Percentiles rank a stretch among this genome's conserved stretches.
phyloP scores from a whole-genome alignment of 169 alveolate species.

The Eimeria sp. region DNA sequence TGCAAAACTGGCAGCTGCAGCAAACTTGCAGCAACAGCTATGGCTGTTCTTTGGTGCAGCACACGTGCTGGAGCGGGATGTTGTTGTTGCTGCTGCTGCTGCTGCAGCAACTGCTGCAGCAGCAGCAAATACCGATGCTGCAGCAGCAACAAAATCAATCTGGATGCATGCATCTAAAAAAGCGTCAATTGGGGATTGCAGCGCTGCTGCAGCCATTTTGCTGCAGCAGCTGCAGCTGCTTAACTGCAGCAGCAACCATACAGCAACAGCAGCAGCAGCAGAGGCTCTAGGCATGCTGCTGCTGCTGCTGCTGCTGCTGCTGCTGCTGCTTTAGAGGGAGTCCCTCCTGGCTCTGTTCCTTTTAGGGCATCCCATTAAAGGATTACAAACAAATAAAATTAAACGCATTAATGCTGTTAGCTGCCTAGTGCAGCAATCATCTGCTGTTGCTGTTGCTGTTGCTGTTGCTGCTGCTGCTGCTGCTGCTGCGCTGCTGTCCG shows the following conservation, averaged over 20 bases:
- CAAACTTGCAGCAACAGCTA: slow-evolving; percentile 17
- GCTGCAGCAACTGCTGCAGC: not conserved
- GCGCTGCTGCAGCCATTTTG: not conserved
- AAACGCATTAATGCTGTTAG: slow-evolving; percentile 3
- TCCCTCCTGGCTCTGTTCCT: not conserved
- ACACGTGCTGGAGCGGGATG: slow-evolving; percentile 9
- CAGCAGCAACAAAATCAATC: not conserved
- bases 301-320: no score
- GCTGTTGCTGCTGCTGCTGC: slow-evolving; percentile 7
- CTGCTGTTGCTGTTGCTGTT: slow-evolving; percentile 38
- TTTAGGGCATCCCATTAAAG: not conserved
- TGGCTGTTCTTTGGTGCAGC: not conserved
- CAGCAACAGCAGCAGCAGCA: not conserved
- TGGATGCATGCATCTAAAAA: not conserved
- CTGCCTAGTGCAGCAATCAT: slow-evolving; percentile 28
- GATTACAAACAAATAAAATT: not conserved
- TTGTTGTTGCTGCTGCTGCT: not conserved
- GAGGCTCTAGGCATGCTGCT: not conserved
- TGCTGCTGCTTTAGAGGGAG: not conserved
- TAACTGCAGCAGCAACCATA: not conserved
- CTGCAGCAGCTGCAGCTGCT: not conserved
- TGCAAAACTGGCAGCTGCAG: not conserved
- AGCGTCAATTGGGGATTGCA: not conserved
- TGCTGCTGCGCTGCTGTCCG: slow-evolving; percentile 16
- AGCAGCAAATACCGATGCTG: not conserved